Evolutionary conservation across 345 rosid genomes (phyloP), one percentile per base, ranked within the genome.

Genomic region (Rhodamnia rubescens): DNA sequence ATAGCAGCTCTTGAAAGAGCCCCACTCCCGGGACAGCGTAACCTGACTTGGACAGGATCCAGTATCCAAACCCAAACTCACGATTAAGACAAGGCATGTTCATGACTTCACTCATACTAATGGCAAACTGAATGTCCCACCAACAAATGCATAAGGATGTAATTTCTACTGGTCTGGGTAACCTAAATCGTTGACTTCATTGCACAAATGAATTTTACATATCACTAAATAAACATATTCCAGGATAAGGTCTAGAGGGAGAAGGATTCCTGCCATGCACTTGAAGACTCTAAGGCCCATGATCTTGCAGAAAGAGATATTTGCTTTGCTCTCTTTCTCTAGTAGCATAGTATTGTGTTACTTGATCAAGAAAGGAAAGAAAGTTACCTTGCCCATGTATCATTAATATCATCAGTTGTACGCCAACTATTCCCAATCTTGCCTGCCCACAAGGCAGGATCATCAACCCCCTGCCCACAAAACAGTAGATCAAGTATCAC

Each of bases 371-470:
- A 47, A 69, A 85, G 85, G 47, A 88, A 88, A 86, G 89, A 83
- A 59, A 88, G 85, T 82, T 85, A 97, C 99, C 99, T 97, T 88
- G 89, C 98, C 99, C 99, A 97, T 85, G 99, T 85, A 85, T 95
- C 99, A 59, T 93, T 95, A 88, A 97, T 97, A 91, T 97, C 99
- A 69, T 91, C 96, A 11, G 98, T 94, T 26, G 98, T 97, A 69
- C 98, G 98, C 99, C 99, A 97, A 91, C 99, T 97, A 91, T 97
- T 97, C 86, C 98, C 99, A 88, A 95, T 92, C 87, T 91, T 94
- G 75, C 92, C 91, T 20, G 98, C 98, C 99, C 98, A 97, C 84
- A 95, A 92, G 84, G 99, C 98, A 84, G 98, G 98, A 88, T 95
- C 95, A 40, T 97, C 96, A 40, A 89, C 98, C 24, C 98, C 99